Conservation (phyloP, 495 filamentous ascomycete genomes). For the Daldinia childiae region DNA sequence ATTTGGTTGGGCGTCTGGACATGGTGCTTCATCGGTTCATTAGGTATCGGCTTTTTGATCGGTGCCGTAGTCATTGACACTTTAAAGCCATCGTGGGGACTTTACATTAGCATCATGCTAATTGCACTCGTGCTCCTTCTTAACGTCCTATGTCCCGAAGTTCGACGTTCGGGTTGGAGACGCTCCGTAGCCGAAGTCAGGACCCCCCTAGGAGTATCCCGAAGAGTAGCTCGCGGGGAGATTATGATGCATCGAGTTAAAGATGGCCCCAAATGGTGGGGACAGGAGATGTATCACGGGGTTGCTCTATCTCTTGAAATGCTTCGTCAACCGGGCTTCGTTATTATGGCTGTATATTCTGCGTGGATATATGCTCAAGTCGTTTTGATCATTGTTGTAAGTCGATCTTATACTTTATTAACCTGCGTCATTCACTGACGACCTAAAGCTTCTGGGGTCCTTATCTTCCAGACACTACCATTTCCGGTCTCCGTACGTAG, state of each 20-base stretch:
- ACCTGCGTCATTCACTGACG: slow-evolving; percentile 39
- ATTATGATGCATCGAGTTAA: slow-evolving; percentile 76
- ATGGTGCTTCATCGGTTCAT: slow-evolving; percentile 74
- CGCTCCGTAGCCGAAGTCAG: slow-evolving; percentile 71
- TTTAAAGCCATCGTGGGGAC: slow-evolving; percentile 72
- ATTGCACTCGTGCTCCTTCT: slow-evolving; percentile 68
- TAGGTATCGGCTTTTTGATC: slow-evolving; percentile 73
- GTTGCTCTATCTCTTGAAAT: slow-evolving; percentile 71
- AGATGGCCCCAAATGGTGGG: slow-evolving; percentile 76
- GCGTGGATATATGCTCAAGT: slow-evolving; percentile 82
- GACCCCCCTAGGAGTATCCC: slow-evolving; percentile 61
- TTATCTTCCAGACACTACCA: slow-evolving; percentile 71
- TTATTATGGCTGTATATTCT: slow-evolving; percentile 73
- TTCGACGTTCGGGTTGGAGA: slow-evolving; percentile 69
- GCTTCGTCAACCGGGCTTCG: slow-evolving; percentile 74
- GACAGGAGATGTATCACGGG: slow-evolving; percentile 77
- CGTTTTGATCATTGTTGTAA: slow-evolving; percentile 69
- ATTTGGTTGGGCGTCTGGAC: slow-evolving; percentile 82
- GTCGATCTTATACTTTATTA: slow-evolving; percentile 44
- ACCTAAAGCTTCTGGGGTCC: slow-evolving; percentile 65
- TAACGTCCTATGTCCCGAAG: slow-evolving; percentile 73
- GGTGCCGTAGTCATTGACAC: slow-evolving; percentile 71
- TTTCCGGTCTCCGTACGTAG: slow-evolving; percentile 69
- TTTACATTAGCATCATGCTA: slow-evolving; percentile 73
- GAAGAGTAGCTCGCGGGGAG: slow-evolving; percentile 73